Conservation (phyloP, 2,329 filamentous ascomycete species). For the Corinectria fuckeliana region DNA sequence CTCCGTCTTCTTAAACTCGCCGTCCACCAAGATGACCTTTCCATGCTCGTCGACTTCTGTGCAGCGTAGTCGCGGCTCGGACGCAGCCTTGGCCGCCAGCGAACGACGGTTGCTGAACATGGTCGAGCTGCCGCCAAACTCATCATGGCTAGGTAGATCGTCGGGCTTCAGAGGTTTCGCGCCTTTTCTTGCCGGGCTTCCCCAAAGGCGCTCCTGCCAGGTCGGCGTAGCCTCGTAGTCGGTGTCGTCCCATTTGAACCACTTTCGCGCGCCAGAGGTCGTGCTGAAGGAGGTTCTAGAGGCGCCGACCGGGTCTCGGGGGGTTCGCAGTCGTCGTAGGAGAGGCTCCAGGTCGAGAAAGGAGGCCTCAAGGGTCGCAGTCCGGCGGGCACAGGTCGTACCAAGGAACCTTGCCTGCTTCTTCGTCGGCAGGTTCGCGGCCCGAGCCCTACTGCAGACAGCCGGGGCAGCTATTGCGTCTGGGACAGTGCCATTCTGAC, state of each 20-base stretch:
- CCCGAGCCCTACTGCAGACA: conserved; percentile 31
- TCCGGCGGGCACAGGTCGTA: conserved; percentile 21
- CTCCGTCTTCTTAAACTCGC: conserved; percentile 97
- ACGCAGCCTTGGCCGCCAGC: conserved; percentile 75
- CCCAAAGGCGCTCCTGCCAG: conserved; percentile 60
- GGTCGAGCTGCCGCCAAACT: conserved; percentile 60
- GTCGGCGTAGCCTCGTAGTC: conserved; percentile 38
- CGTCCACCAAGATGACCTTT: conserved; percentile 89
- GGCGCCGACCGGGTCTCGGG: conserved; percentile 13
- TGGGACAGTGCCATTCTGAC: conserved; percentile 46
- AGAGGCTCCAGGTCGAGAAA: conserved; percentile 37
- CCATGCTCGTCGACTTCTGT: conserved; percentile 95
- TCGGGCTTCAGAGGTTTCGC: conserved; percentile 58
- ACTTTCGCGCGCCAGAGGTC: conserved; percentile 29
- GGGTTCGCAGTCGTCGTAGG: conserved; percentile 22
- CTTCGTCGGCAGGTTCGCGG: conserved; percentile 8
- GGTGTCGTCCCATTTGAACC: conserved; percentile 27
- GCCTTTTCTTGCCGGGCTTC: conserved; percentile 45
- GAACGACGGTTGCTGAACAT: conserved; percentile 75
- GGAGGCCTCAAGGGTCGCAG: conserved; percentile 39
- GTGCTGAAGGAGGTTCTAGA: conserved; percentile 41
- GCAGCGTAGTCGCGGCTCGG: conserved; percentile 86
- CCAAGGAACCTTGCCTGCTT: conserved; percentile 21
- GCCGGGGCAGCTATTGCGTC: conserved; percentile 16
- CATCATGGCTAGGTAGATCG: conserved; percentile 63